Evolutionary conservation across 2,329 filamentous ascomycete species (phyloP), one percentile per base, ranked within the genome.

Genomic region (Aspergillus latus): DNA sequence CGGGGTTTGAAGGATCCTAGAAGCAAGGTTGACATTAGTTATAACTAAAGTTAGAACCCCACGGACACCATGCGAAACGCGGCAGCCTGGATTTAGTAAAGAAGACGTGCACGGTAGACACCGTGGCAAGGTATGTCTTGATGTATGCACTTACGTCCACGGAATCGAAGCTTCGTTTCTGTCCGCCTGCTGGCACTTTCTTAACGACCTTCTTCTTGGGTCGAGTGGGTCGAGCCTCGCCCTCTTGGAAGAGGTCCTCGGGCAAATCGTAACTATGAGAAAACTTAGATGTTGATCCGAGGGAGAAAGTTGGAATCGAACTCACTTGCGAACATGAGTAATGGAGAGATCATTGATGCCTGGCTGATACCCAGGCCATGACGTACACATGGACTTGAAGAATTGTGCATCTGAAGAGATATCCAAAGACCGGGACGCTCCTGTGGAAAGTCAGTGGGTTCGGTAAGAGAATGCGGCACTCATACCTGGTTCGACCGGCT

Each of bases 321-420:
- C n/a, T 76, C 81, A 96, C 92, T 88, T 95, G 74, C 90, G 88
- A 49, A 92, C 87, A 69, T 96, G 88, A 59, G 91, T 88, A 51
- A 97, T 86, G 52, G 87, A 86, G 50, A 99, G 78, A 42, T 87
- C 90, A 69, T 92, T 90, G 50, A 90, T 76, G n/a, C 89, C 84
- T 10, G 83, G 77, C 61, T 93, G 81, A 72, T 89, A 96, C 56
- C 88, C 86, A 45, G 88, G 80, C 85, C 90, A 94, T 39, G 81
- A 81, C 37, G 80, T 87, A 73, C 92, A 95, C 51, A 88, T 83
- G n/a, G 83, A 81, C 77, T 92, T 96, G 79, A 97, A 99, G 54
- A 91, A 86, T 52, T 88, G 83, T 29, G 96, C 92, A 65, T 94
- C 88, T 66, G 84, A 88, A 16, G 92, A 81, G 42, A 82, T 80